phyloP scores from a whole-genome alignment of 2,329 filamentous ascomycete genomes.

The Elsinoe fawcettii region DNA sequence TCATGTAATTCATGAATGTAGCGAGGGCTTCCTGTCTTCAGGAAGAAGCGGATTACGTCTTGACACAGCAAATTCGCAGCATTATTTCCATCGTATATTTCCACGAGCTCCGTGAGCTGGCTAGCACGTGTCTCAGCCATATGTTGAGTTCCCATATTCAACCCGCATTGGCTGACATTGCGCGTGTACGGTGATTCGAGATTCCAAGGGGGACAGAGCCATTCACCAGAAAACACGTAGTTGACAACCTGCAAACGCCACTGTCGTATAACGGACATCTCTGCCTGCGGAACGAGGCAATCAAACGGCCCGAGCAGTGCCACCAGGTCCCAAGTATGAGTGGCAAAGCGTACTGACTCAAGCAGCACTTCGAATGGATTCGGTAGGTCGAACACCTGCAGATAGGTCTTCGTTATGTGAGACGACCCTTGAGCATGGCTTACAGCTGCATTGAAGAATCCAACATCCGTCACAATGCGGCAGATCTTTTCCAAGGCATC shows the following conservation, averaged over 20 bases:
- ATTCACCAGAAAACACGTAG: constrained; percentile 14
- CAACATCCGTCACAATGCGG: constrained; percentile 20
- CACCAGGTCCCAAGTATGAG: constrained; percentile 21
- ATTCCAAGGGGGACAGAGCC: constrained; percentile 13
- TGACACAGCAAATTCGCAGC: constrained; percentile 15
- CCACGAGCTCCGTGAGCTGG: neutral
- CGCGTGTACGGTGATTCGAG: neutral
- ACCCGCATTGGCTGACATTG: neutral
- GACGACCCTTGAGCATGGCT: constrained; percentile 15
- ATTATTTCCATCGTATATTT: neutral
- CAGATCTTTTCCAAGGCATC: constrained; percentile 18
- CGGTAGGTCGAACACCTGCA: constrained; percentile 19
- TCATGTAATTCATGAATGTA: neutral
- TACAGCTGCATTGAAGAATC: constrained; percentile 20
- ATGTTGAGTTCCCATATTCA: neutral
- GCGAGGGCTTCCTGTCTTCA: neutral
- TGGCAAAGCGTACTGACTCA: constrained; percentile 17
- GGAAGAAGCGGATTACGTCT: constrained; percentile 6
- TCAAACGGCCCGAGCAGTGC: constrained; percentile 19
- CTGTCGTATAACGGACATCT: constrained; percentile 5
- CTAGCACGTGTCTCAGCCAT: neutral
- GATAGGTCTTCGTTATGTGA: constrained; percentile 7
- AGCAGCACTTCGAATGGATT: constrained; percentile 19
- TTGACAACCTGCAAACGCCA: constrained; percentile 15
- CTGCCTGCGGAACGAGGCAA: neutral